Conservation (phyloP, 257 asterid genomes). For the Solanum megistacrolobum region DNA sequence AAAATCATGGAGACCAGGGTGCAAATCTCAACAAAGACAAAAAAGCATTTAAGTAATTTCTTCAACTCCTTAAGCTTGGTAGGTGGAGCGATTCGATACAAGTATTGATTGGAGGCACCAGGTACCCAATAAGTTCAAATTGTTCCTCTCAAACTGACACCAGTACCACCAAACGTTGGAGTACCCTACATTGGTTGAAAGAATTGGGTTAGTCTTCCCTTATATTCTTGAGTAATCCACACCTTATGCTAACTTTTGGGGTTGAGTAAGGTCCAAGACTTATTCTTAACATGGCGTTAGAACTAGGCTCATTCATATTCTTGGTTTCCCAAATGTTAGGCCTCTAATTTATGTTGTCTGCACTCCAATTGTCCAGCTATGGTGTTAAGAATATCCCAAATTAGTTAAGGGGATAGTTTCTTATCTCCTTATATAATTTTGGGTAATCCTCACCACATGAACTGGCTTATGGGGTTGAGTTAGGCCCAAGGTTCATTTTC, state of each 20-base stretch:
- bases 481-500: background rate
- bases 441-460: background rate
- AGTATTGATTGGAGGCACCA: background rate
- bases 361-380: background rate
- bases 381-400: background rate
- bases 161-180: background rate
- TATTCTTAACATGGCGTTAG: background rate
- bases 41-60: background rate
- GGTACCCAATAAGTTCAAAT: background rate
- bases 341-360: background rate
- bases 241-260: background rate
- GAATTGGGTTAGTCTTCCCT: background rate
- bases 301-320: background rate
- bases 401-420: background rate
- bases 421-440: background rate
- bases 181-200: background rate
- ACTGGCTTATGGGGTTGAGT: background rate
- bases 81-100: background rate
- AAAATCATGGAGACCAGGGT: background rate
- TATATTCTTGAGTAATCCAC: background rate
- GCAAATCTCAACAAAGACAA: background rate
- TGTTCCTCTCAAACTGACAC: background rate
- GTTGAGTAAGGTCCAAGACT: background rate
- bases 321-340: background rate
- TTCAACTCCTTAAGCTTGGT: background rate